Base-by-base conservation (phyloP, 495 filamentous ascomycete genomes). In the Staphylotrichum tortipilum region DNA sequence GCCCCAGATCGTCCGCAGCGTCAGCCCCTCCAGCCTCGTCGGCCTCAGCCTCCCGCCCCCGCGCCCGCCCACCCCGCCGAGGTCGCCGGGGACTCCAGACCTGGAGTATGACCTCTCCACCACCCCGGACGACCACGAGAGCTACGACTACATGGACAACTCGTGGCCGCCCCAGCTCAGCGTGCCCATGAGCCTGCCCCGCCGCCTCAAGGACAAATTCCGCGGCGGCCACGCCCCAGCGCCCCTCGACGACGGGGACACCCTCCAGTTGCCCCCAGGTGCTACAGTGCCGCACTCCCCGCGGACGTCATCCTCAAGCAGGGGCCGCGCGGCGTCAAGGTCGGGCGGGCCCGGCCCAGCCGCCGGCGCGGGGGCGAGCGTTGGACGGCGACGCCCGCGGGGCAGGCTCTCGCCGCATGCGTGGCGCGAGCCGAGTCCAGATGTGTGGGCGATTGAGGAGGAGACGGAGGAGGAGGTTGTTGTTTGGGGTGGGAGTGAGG, bases 391-490 rank as follows among this genome's bases (percentile, higher is more conserved):
- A 30, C 3, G 21, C 9, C 19, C 19, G 26, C 47, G 46, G 12
- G 31, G 2, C 8, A 38, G 26, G 4, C 64, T 63, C 21, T 61
- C 62, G 8, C 60, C 58, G 3, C 72, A 72, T 42, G 68, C 67
- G 21, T 76, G 73, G 73, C 67, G 73, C 45, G 70, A 74, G 52
- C 73, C 73, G 17, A 76, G 73, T 46, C 73, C 73, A 14, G 73
- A 76, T 43, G 72, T 76, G 2, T 76, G 69, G 64, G 64, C 65
- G 33, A 76, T 76, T 47, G 71, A 75, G 49, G 73, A 76, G 58
- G 68, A 75, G 54, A 61, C 67, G 12, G 69, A 74, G 54, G 67
- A 68, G 45, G 72, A 64, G 49, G 7, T 31, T 12, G 3, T 17
- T 2, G n/a, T n/a, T n/a, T n/a, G n/a, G n/a, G n/a, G n/a, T n/a